Conservation (phyloP, 306 rosid species). For the Lathyrus aphaca region DNA sequence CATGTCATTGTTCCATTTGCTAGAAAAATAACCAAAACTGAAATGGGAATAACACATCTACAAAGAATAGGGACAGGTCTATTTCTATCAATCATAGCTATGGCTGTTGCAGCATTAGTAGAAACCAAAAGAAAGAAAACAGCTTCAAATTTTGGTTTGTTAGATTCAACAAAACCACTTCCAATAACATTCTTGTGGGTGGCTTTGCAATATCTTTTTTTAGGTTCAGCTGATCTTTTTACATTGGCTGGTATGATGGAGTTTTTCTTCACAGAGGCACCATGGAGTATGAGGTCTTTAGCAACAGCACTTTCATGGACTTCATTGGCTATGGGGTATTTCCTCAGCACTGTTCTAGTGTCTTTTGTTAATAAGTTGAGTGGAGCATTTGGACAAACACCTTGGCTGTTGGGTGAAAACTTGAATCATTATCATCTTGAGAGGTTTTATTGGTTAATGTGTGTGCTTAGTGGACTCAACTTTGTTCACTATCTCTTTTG, state of each 20-base stretch:
- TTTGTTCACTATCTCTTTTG: slow-evolving; percentile 63
- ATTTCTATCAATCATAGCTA: slow-evolving; percentile 63
- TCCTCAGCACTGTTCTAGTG: slow-evolving; percentile 70
- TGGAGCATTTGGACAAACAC: slow-evolving; percentile 45
- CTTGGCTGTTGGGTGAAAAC: slow-evolving; percentile 67
- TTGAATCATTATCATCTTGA: slow-evolving; percentile 74
- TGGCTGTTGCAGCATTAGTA: slow-evolving; percentile 83
- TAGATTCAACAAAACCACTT: slow-evolving; percentile 53
- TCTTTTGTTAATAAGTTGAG: slow-evolving; percentile 56
- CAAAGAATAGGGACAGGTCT: slow-evolving; percentile 77
- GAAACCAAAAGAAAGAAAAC: slow-evolving; percentile 71
- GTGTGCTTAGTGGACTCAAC: slow-evolving; percentile 64
- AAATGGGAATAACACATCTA: slow-evolving; percentile 66
- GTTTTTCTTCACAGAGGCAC: slow-evolving; percentile 86
- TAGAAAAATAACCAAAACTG: slow-evolving; percentile 58
- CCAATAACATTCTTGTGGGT: slow-evolving; percentile 78
- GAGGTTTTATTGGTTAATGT: slow-evolving; percentile 82
- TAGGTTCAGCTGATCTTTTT: slow-evolving; percentile 83
- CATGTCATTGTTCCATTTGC: slow-evolving; percentile 60
- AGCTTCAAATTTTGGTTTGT: slow-evolving; percentile 38
- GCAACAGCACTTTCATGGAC: slow-evolving; percentile 84
- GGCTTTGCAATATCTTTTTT: slow-evolving; percentile 67
- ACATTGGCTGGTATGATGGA: slow-evolving; percentile 85
- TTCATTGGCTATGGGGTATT: slow-evolving; percentile 77
- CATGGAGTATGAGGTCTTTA: slow-evolving; percentile 69